These are phyloP conservation scores for Ceratocystis huliohia DNA, from an alignment of 2,329 filamentous ascomycete species.

Conservation along the genomic window DNA sequence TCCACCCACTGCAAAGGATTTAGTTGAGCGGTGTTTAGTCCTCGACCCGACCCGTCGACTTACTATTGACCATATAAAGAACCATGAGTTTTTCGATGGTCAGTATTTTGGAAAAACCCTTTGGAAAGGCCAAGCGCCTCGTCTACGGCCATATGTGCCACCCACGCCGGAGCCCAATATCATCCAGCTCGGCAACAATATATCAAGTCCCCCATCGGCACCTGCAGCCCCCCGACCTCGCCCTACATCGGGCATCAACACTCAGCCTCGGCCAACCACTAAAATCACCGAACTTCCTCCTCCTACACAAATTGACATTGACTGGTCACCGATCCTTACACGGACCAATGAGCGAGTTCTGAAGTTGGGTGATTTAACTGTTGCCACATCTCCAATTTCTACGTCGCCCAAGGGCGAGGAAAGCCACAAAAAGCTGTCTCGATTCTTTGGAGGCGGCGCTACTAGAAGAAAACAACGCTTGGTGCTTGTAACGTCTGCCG, in stretches of 20 bases:
- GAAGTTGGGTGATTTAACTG: constrained; percentile 81
- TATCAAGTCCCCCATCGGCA: not conserved
- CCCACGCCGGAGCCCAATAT: constrained; percentile 59
- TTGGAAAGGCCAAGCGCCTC: constrained; percentile 82
- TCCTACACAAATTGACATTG: constrained; percentile 92
- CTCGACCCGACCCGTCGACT: constrained; percentile 73
- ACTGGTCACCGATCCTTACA: constrained; percentile 93
- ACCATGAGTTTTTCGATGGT: constrained; percentile 88
- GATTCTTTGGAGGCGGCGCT: constrained; percentile 83
- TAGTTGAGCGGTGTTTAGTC: constrained; percentile 82
- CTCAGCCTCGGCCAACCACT: constrained; percentile 49
- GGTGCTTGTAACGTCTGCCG: constrained; percentile 89
- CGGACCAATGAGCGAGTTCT: constrained; percentile 85
- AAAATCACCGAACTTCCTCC: constrained; percentile 92
- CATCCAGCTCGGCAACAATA: constrained; percentile 45
- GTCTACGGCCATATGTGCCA: constrained; percentile 71
- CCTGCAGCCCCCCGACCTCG: constrained; percentile 6
- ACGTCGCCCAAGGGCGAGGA: constrained; percentile 58
- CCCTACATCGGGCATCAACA: constrained; percentile 30
- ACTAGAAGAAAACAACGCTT: constrained; percentile 86
- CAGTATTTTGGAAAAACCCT: constrained; percentile 69
- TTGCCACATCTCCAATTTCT: constrained; percentile 64
- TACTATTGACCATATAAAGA: constrained; percentile 91
- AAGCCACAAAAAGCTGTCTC: constrained; percentile 73
- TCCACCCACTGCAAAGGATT: constrained; percentile 69